Percentiles rank a stretch among this genome's conserved stretches.
Conservation (phyloP, 1,139 yeast species). For the Taphrina deformans region DNA sequence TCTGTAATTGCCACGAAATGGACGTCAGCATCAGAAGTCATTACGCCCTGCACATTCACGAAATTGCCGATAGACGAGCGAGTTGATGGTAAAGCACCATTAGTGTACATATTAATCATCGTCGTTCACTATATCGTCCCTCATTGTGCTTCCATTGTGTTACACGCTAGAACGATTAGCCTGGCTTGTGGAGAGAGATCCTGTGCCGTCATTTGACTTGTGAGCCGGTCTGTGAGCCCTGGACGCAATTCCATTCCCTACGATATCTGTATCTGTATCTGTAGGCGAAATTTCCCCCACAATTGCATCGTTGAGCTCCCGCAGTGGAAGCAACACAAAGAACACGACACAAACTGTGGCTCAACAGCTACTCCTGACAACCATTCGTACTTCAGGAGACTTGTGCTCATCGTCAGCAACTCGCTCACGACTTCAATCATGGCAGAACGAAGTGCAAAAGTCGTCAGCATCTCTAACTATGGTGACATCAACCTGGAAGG, state of each 20-base stretch:
- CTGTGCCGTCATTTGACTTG: no score
- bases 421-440: not conserved
- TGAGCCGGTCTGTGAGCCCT: no score
- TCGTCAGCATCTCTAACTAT: constrained; percentile 12
- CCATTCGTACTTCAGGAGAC: not conserved
- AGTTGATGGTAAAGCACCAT: not conserved
- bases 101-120: not conserved
- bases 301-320: not conserved
- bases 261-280: no score
- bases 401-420: not conserved
- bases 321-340: not conserved
- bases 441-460: constrained; percentile 24
- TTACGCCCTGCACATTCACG: not conserved
- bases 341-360: constrained; percentile 10
- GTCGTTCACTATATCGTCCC: no score
- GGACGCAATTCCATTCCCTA: no score
- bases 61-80: not conserved
- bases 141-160: no score
- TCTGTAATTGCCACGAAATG: not conserved
- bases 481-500: constrained; percentile 22
- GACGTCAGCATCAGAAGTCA: not conserved
- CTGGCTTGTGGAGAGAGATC: no score
- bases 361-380: not conserved
- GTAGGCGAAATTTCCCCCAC: no score
- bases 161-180: no score